These are phyloP conservation scores for Phytophthora lateralis DNA, from an alignment of 352 stramenopile genomes.

Conservation along the genomic window DNA sequence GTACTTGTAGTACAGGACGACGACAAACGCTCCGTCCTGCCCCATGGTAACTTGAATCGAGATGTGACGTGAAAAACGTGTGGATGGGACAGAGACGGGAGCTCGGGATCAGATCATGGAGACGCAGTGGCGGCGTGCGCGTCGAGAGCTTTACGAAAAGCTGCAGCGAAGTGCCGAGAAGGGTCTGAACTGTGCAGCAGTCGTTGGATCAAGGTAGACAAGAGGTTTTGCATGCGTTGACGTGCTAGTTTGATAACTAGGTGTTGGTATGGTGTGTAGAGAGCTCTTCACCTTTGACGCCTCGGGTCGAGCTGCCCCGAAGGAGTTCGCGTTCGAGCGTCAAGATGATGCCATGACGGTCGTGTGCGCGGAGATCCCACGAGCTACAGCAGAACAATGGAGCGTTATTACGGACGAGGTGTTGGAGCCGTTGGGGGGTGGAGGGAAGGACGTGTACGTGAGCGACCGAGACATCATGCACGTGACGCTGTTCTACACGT, in stretches of 20 bases:
- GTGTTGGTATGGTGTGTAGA: too few species aligned
- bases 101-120: conserved; percentile 14
- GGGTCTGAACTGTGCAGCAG: conserved; percentile 38
- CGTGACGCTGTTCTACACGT: conserved; percentile 76
- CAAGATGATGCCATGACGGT: conserved; percentile 46
- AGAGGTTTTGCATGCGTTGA: conserved; percentile 15
- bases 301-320: conserved; percentile 36
- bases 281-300: conserved; percentile 32
- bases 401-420: conserved; percentile 36
- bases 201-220: conserved; percentile 35
- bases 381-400: conserved; percentile 29
- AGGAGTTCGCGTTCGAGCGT: conserved; percentile 44
- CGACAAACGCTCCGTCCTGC: conserved; percentile 41
- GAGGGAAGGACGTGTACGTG: conserved; percentile 43
- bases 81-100: conserved; percentile 21
- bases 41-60: conserved; percentile 19
- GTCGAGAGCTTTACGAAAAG: conserved; percentile 36
- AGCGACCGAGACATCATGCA: conserved; percentile 67
- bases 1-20: conserved; percentile 90
- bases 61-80: conserved; percentile 5
- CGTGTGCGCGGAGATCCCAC: conserved; percentile 47
- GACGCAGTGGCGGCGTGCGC: conserved; percentile 32
- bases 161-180: conserved; percentile 27
- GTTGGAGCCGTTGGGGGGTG: conserved; percentile 30
- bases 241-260: background rate